Percentiles rank a stretch among this genome's conserved stretches.
Conservation (phyloP, 225 moss, liverwort and hornwort genomes). For the Bryoerythrophyllum caledonicum region DNA sequence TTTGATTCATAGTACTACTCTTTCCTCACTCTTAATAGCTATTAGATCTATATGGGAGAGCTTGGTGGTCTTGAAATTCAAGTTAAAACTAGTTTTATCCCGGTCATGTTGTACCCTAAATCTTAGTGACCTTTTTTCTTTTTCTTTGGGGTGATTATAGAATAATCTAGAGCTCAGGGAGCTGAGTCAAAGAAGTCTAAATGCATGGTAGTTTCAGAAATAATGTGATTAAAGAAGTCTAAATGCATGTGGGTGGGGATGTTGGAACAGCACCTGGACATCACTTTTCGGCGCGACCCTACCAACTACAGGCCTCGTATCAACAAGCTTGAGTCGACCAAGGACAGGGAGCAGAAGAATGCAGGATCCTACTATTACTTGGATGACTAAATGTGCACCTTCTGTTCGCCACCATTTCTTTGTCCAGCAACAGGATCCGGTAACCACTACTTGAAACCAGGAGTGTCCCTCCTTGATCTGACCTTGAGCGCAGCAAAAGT, state of each 20-base stretch:
- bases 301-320: conserved; percentile 96
- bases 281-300: conserved; percentile 93
- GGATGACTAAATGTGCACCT: conserved; percentile 63
- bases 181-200: too few species aligned
- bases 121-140: too few species aligned
- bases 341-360: conserved; percentile 96
- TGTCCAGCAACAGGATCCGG: conserved; percentile 38
- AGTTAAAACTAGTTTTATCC: too few species aligned
- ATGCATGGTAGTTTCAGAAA: too few species aligned
- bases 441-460: not conserved
- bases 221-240: not conserved
- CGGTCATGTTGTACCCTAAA: too few species aligned
- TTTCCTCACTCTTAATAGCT: too few species aligned
- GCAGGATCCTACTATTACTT: conserved; percentile 97
- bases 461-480: conserved; percentile 39
- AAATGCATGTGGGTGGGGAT: conserved; percentile 13
- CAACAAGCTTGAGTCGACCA: conserved; percentile 93
- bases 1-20: too few species aligned
- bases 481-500: conserved; percentile 46
- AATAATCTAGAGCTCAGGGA: too few species aligned
- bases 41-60: too few species aligned
- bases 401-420: conserved; percentile 42
- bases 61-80: too few species aligned
- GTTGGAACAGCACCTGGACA: conserved; percentile 86
- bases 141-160: too few species aligned